Evolutionary conservation across 768 basidiomycete genomes (phyloP), one percentile per base, ranked within the genome.

Genomic region (Auricularia heimuer): DNA sequence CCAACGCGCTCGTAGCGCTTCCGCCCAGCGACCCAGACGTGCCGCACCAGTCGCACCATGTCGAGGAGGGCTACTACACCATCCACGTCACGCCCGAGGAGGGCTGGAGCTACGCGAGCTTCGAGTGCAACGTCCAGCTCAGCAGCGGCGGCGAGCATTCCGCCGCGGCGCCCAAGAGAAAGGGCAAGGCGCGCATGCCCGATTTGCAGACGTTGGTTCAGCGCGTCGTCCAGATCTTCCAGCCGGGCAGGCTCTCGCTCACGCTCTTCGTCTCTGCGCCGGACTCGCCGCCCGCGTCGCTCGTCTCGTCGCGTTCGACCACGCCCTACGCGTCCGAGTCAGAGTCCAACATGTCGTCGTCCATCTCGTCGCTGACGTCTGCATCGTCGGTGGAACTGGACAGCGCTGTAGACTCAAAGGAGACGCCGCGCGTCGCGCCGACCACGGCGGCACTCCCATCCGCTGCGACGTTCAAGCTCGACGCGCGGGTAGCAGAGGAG

Each of bases 61-160:
- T 71, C 18, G 85, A 85, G 16, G 97, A 98, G 75, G 93, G 96
- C 45, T 99, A 99, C 76, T 98, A 92, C 74, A 98, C 94, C 6
- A 96, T 99, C 64, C 97, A 99, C 74, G 96, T 98, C 66, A 99
- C 97, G 0, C 97, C 97, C 34, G 97, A 98, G 75, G 87, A 91
- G 70, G 96, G 92, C 64, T 98, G 94, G 90, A 97, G 94, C 58
- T 99, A 97, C 75, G 97, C 97, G 68, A 93, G 90, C 71, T 98
- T 99, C 79, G 97, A 99, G 77, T 96, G 93, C 79, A 99, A 99
- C 76, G 85, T 97, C n/a, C 92, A 92, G 3, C 78, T 88, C 54
- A 73, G 77, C 54, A 67, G 75, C 54, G 71, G 66, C 74, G 62
- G 74, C 72, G 33, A 54, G 45, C 47, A 51, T 62, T n/a, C 29